Evolutionary conservation across 768 basidiomycete genomes (phyloP).

Genomic region (Tylopilus sp.): DNA sequence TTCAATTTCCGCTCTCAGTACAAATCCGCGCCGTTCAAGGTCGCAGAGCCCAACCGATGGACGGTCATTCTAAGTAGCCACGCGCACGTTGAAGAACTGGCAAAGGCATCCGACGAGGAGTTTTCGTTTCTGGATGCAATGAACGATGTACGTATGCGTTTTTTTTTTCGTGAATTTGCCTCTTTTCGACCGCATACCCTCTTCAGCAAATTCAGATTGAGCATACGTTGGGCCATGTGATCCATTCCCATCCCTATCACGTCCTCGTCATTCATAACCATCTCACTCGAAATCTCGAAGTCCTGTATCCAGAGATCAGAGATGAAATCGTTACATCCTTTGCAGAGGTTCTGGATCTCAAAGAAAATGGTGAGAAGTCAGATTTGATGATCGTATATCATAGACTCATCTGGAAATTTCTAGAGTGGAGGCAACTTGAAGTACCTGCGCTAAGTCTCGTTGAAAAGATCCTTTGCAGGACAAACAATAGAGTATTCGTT

Average conservation of each 20-base stretch:
- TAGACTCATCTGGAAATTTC: background rate
- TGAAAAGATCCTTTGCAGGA: slow-evolving; percentile 36
- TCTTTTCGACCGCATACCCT: too few species aligned
- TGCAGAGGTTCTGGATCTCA: slow-evolving; percentile 32
- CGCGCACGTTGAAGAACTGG: slow-evolving; percentile 8
- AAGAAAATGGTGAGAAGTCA: slow-evolving; percentile 18
- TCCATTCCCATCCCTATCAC: slow-evolving; percentile 32
- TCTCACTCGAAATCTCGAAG: slow-evolving; percentile 35
- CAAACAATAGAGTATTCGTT: slow-evolving; percentile 46
- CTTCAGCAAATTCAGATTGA: slow-evolving; percentile 36
- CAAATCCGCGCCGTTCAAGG: slow-evolving; percentile 27
- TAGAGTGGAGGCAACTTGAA: slow-evolving; percentile 40
- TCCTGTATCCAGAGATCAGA: slow-evolving; percentile 38
- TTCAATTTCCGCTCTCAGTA: background rate
- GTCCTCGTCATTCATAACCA: slow-evolving; percentile 20
- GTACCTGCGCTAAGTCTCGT: slow-evolving; percentile 24
- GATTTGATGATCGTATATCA: too few species aligned
- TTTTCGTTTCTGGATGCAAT: slow-evolving; percentile 17
- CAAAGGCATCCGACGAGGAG: background rate
- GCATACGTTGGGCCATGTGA: slow-evolving; percentile 36
- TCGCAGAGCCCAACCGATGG: slow-evolving; percentile 35
- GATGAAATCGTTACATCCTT: slow-evolving; percentile 45
- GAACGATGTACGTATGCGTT: slow-evolving; percentile 29
- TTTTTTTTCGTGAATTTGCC: background rate
- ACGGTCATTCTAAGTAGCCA: slow-evolving; percentile 34